Evolutionary conservation across 345 rosid species (phyloP), one percentile per base, ranked within the genome.

Genomic region (Ceriops zippeliana): DNA sequence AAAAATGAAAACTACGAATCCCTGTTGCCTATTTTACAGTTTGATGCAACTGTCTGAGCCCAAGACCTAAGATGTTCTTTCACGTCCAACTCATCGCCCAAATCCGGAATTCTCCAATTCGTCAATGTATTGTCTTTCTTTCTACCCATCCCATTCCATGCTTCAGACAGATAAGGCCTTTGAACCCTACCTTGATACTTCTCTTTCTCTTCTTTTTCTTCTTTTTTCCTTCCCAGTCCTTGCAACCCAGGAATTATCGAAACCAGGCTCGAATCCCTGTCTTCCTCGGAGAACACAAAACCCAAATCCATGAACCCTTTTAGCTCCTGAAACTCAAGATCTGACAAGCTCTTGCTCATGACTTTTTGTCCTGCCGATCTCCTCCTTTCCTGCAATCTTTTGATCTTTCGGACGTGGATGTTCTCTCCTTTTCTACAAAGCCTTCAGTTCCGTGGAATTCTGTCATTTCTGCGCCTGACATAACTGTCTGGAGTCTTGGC

Each of bases 281-380:
- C 97, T 75, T 90, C 86, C 72, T 87, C 89, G 0, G 92, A 83
- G 78, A 93, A 93, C 38, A 90, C 90, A 73, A 93, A 90, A 17
- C 98, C 98, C 37, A 93, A 78, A 85, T 93, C 98, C 84, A 83
- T 85, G 75, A 93, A 86, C 81, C 96, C 98, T 80, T 85, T 86
- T 9, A 88, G 72, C 83, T 93, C 98, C 51, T 87, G 84, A 66
- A 87, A 87, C 76, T 90, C 98, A 69, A 87, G 79, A 21, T 83
- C 89, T 21, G 86, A 83, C 76, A 85, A 68, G 76, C 92, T 90
- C 85, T 83, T 88, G 61, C 87, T 87, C 16, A 31, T 21, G 7
- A 52, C 77, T 66, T 67, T 69, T 70, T 47, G 64, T 46, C 58
- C 70, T 52, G 54, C 26, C 21, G 3, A 11, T 24, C 28, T 17